Percentiles rank a stretch among this genome's conserved stretches.
Conservation (phyloP, 2,329 filamentous ascomycete genomes). For the Beauveria sp. region DNA sequence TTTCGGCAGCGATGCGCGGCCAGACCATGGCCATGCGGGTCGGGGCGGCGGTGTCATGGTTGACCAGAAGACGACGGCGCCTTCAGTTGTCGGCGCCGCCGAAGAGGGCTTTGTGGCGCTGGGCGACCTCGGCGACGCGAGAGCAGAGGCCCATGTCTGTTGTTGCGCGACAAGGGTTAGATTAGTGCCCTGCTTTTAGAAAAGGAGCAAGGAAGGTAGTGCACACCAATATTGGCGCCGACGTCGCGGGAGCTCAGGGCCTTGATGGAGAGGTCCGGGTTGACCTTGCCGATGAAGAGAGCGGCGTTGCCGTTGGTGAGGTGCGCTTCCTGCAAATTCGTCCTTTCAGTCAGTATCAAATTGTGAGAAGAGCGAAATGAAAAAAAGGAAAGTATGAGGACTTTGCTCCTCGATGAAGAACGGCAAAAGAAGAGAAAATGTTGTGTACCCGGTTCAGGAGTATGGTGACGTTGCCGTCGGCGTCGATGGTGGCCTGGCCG, state of each 20-base stretch:
- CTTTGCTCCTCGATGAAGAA: too few relatives aligned
- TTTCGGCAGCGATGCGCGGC: conserved; percentile 15
- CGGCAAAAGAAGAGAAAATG: neutral
- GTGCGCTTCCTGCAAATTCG: conserved; percentile 54
- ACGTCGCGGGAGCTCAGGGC: conserved; percentile 64
- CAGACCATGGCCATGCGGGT: conserved; percentile 34
- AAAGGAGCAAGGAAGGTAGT: neutral
- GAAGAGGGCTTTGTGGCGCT: conserved; percentile 75
- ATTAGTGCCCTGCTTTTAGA: neutral
- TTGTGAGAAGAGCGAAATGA: neutral
- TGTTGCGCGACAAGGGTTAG: neutral
- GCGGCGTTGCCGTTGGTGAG: conserved; percentile 61
- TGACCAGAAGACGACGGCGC: conserved; percentile 13
- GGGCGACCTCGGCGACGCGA: conserved; percentile 80
- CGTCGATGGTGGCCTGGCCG: conserved; percentile 72
- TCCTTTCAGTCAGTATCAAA: neutral
- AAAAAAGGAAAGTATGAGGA: too few relatives aligned
- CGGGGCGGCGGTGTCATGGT: conserved; percentile 18
- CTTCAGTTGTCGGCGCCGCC: conserved; percentile 44
- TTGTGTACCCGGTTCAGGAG: conserved; percentile 61
- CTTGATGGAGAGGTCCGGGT: conserved; percentile 64
- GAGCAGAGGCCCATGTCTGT: conserved; percentile 66
- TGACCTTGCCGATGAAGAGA: conserved; percentile 75
- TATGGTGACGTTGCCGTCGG: conserved; percentile 67
- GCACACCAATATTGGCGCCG: conserved; percentile 61